Evolutionary conservation across 2,329 filamentous ascomycete species (phyloP).

Genomic region (Ascochyta clinopodiicola): DNA sequence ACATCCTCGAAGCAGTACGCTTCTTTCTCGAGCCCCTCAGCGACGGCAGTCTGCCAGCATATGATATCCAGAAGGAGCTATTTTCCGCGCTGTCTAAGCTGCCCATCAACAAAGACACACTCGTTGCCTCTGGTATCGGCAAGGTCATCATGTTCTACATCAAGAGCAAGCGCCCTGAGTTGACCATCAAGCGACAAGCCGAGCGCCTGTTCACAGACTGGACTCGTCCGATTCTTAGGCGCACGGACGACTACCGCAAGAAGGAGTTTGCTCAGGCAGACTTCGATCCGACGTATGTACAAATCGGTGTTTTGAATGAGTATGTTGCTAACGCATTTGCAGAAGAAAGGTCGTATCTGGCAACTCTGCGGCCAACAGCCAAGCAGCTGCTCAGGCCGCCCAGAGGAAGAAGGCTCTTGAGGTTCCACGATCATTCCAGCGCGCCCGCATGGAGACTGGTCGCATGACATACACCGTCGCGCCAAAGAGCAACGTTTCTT

Average conservation of each 20-base stretch:
- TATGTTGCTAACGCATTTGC: constrained; percentile 22
- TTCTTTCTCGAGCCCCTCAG: constrained; percentile 97
- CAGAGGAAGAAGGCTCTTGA: constrained; percentile 58
- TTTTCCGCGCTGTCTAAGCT: constrained; percentile 81
- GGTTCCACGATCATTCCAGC: constrained; percentile 60
- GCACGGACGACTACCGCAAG: constrained; percentile 94
- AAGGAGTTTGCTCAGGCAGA: constrained; percentile 69
- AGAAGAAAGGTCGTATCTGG: constrained; percentile 38
- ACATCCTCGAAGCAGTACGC: constrained; percentile 91
- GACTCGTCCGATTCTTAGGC: constrained; percentile 92
- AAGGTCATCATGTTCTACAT: constrained; percentile 98
- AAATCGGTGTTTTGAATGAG: background rate
- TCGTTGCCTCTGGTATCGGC: constrained; percentile 90
- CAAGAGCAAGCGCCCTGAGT: constrained; percentile 87
- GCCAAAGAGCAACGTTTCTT: constrained; percentile 61
- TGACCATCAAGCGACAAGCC: constrained; percentile 89
- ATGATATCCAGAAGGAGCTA: constrained; percentile 95
- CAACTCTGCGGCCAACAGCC: constrained; percentile 37
- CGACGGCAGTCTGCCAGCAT: constrained; percentile 91
- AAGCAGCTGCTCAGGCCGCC: constrained; percentile 41
- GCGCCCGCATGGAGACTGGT: constrained; percentile 65
- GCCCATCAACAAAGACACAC: constrained; percentile 87
- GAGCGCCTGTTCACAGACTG: constrained; percentile 93
- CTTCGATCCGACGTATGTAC: constrained; percentile 63
- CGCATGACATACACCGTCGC: constrained; percentile 68